Evolutionary conservation across 352 stramenopile genomes (phyloP).

Genomic region (Halophytophthora polymorphica): DNA sequence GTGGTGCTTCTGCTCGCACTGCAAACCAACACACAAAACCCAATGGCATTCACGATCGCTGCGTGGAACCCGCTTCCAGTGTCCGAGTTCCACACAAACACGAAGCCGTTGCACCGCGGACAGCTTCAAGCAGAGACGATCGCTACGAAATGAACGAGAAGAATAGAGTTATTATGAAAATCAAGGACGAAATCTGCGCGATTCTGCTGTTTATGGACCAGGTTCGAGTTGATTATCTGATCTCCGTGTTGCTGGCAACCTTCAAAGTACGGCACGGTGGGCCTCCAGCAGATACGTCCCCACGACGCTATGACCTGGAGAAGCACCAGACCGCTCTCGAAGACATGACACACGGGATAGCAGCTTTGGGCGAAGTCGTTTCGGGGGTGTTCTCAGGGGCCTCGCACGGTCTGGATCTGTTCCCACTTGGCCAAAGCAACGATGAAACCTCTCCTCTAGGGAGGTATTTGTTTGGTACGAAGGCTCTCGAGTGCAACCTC

Average conservation of each 20-base stretch:
- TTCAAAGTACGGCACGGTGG: constrained; percentile 36
- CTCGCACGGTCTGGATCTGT: constrained; percentile 16
- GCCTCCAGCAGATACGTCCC: constrained; percentile 13
- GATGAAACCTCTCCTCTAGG: constrained; percentile 49
- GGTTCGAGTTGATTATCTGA: constrained; percentile 61
- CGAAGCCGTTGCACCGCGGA: constrained; percentile 1
- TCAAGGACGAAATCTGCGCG: constrained; percentile 69
- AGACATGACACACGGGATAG: constrained; percentile 7
- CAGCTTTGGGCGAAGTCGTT: constrained; percentile 13
- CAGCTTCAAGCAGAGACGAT: constrained; percentile 2
- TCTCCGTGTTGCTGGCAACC: constrained; percentile 49
- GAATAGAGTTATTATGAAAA: constrained; percentile 62
- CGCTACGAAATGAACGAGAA: constrained; percentile 39
- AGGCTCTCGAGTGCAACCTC: constrained; percentile 56
- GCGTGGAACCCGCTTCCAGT: constrained; percentile 6
- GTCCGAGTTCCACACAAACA: constrained; percentile 13
- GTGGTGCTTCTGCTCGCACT: constrained; percentile 1
- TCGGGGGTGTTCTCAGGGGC: constrained; percentile 8
- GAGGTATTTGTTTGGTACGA: constrained; percentile 42
- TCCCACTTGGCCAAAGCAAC: constrained; percentile 16
- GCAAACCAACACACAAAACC: not conserved
- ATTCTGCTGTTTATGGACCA: constrained; percentile 58
- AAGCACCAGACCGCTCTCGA: constrained; percentile 24
- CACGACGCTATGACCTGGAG: constrained; percentile 19
- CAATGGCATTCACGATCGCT: constrained; percentile 14